Percentiles rank a stretch among this genome's conserved stretches.
Conservation (phyloP, 805 yeast species). For the Candida michaelii region DNA sequence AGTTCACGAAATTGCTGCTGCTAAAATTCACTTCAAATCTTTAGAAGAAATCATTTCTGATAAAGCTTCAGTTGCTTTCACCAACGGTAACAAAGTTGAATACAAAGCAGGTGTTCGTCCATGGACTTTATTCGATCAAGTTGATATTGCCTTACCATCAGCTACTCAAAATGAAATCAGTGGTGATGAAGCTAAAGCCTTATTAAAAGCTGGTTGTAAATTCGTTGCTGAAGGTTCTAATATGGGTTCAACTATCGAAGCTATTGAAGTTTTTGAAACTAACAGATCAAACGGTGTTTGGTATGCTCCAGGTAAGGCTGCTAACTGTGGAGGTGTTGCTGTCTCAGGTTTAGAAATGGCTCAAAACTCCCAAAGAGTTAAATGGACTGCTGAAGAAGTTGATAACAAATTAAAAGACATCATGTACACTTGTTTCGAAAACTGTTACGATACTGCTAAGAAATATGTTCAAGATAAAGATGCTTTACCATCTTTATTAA, state of each 20-base stretch:
- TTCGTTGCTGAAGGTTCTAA: constrained; percentile 98
- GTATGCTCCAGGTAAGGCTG: constrained; percentile 99
- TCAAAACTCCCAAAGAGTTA: constrained; percentile 92
- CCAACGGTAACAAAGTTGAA: constrained; percentile 50
- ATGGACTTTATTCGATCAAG: constrained; percentile 88
- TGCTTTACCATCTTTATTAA: constrained; percentile 84
- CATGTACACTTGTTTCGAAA: constrained; percentile 90
- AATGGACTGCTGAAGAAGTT: constrained; percentile 91
- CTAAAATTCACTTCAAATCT: constrained; percentile 75
- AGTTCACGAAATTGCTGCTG: constrained; percentile 69
- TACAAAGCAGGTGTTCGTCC: constrained; percentile 95
- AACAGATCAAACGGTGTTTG: constrained; percentile 71
- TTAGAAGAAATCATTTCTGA: constrained; percentile 63
- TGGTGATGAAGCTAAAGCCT: constrained; percentile 94
- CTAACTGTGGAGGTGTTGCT: constrained; percentile 99
- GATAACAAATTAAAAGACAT: constrained; percentile 87
- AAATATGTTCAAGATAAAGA: constrained; percentile 74
- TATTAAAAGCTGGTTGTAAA: constrained; percentile 87
- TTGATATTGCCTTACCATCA: constrained; percentile 95
- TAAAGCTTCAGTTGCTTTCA: constrained; percentile 57
- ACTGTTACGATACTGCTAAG: constrained; percentile 85
- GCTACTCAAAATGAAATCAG: constrained; percentile 98
- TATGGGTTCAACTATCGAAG: constrained; percentile 99
- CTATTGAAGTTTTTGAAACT: constrained; percentile 91
- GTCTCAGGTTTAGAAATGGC: constrained; percentile 99